Evolutionary conservation across 805 yeast genomes (phyloP).

Genomic region (Starmera dryadoides): DNA sequence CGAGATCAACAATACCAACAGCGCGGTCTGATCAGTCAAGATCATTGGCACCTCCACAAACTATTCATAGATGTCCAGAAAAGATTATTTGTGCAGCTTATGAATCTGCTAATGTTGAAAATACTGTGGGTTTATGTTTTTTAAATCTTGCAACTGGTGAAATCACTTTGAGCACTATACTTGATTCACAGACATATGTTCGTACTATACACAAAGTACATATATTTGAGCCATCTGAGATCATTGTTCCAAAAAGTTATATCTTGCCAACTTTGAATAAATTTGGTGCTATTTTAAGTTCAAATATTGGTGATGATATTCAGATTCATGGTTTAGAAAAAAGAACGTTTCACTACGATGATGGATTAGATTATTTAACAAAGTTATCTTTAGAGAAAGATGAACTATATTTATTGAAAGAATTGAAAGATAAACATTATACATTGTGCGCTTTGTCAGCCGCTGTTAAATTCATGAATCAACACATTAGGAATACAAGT

Average conservation of each 20-base stretch:
- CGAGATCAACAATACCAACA: background rate
- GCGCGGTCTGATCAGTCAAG: background rate
- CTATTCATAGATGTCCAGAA: background rate
- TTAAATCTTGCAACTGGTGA: slow-evolving; percentile 30
- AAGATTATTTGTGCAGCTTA: slow-evolving; percentile 20
- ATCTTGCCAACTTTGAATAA: slow-evolving; percentile 22
- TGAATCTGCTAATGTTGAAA: slow-evolving; percentile 20
- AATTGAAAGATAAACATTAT: slow-evolving; percentile 21
- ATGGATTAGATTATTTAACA: slow-evolving; percentile 18
- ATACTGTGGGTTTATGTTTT: slow-evolving; percentile 33
- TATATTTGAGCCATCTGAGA: slow-evolving; percentile 26
- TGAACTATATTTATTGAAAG: slow-evolving; percentile 14
- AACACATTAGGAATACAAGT: slow-evolving; percentile 1
- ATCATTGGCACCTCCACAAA: background rate
- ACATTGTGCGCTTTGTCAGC: slow-evolving; percentile 29
- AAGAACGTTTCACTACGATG: slow-evolving; percentile 17
- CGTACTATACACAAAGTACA: slow-evolving; percentile 35
- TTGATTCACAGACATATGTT: slow-evolving; percentile 39
- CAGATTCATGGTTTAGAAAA: slow-evolving; percentile 19
- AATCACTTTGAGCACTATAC: slow-evolving; percentile 26
- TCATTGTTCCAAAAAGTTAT: slow-evolving; percentile 26
- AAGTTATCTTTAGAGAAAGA: slow-evolving; percentile 14
- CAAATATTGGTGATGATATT: slow-evolving; percentile 20
- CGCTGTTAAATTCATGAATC: slow-evolving; percentile 18
- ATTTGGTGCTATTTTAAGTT: slow-evolving; percentile 27